These are phyloP conservation scores for Lachnellula arida DNA, from an alignment of 2,329 filamentous ascomycete species.

Conservation along the genomic window DNA sequence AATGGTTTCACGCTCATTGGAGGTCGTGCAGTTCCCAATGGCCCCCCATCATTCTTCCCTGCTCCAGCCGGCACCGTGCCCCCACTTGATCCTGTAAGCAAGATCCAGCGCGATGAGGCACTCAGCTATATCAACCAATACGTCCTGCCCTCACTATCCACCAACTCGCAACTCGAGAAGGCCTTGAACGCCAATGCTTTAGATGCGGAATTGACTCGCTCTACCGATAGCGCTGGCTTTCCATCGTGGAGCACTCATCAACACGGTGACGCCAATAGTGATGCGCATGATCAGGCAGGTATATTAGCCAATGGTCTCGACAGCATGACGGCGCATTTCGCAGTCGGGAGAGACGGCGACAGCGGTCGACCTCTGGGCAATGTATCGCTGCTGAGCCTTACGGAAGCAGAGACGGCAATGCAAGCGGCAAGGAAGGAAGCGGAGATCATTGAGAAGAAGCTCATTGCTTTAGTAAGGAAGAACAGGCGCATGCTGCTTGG, in stretches of 20 bases:
- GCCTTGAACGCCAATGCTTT: conserved; percentile 31
- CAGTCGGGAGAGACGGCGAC: conserved; percentile 25
- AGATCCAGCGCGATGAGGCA: conserved; percentile 62
- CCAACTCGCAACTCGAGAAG: conserved; percentile 32
- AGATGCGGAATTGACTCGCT: conserved; percentile 26
- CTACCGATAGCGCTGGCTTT: conserved; percentile 24
- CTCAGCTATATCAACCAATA: conserved; percentile 67
- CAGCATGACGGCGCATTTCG: conserved; percentile 31
- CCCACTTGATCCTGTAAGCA: conserved; percentile 54
- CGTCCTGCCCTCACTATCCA: conserved; percentile 47
- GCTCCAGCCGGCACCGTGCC: conserved; percentile 30
- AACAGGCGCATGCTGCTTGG: conserved; percentile 51
- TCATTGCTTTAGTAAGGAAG: conserved; percentile 55
- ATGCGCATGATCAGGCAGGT: conserved; percentile 22
- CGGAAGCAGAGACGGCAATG: conserved; percentile 56
- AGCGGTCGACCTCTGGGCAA: conserved; percentile 27
- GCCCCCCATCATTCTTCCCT: conserved; percentile 58
- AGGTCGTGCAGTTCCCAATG: conserved; percentile 60
- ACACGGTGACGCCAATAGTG: conserved; percentile 13
- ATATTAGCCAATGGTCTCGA: conserved; percentile 29
- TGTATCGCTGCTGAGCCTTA: conserved; percentile 51
- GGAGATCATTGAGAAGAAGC: conserved; percentile 56
- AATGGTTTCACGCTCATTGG: conserved; percentile 60
- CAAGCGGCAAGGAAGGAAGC: conserved; percentile 51
- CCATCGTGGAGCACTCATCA: conserved; percentile 25